Evolutionary conservation across 495 filamentous ascomycete species (phyloP).

Genomic region (Cercophora scortea): DNA sequence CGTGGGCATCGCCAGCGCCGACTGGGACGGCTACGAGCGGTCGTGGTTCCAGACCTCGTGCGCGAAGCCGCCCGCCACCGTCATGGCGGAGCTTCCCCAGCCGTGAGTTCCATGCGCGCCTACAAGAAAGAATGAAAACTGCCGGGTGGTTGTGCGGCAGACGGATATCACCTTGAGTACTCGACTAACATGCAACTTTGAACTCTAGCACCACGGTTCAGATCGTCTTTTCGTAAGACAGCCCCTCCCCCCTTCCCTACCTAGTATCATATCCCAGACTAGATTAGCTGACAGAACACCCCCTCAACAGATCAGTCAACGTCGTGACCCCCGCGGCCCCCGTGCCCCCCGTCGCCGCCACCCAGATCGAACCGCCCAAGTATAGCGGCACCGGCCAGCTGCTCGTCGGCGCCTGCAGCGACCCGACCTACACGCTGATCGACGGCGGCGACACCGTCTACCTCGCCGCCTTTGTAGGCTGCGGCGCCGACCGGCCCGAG

Average conservation of each 20-base stretch:
- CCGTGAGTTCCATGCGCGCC: conserved; percentile 2
- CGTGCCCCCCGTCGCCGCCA: conserved; percentile 1
- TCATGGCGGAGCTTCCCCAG: conserved; percentile 12
- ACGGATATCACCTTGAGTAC: neutral
- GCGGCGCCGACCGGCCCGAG: conserved; percentile 11
- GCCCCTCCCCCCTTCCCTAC: neutral
- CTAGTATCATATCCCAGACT: too few species aligned
- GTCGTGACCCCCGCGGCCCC: too few species aligned
- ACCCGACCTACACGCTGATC: conserved; percentile 15
- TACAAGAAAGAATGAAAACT: too few species aligned
- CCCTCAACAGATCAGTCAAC: too few species aligned
- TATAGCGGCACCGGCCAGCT: conserved; percentile 9
- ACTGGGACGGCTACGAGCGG: conserved; percentile 16
- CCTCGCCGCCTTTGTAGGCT: conserved; percentile 17
- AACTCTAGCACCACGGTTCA: conserved; percentile 5
- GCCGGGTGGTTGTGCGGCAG: too few species aligned
- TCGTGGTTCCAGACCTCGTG: conserved; percentile 13
- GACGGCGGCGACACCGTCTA: conserved; percentile 10
- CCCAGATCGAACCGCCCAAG: neutral
- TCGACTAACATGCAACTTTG: neutral
- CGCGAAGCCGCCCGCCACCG: conserved; percentile 8
- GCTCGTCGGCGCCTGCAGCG: conserved; percentile 8
- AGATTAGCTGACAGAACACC: too few species aligned
- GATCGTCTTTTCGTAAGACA: conserved; percentile 7
- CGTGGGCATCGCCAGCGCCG: conserved; percentile 2